Base-by-base conservation (phyloP, 257 asterid genomes). In the Nicotiana undulata region DNA sequence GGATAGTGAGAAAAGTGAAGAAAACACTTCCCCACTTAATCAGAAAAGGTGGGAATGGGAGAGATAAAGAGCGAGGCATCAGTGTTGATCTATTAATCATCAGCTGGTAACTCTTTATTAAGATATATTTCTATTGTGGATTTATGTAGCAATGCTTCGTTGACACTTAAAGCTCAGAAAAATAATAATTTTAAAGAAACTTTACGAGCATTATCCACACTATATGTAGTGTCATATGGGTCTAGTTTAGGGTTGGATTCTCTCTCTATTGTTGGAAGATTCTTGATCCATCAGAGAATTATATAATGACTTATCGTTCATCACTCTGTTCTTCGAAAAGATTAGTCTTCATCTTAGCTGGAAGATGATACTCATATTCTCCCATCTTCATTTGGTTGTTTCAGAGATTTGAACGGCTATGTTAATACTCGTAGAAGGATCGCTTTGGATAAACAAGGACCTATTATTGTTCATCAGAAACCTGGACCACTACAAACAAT, bases 401-500 rank as follows among this genome's bases (percentile, higher is more conserved):
- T 67, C 80, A 93, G 99, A 89, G 93, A 76, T 85, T 86, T 89
- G 88, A 88, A 88, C 82, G 94, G 85, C 81, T 83, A 89, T 52
- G 87, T 88, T 51, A 87, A 76, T 81, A 80, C 85, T 85, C 89
- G 84, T 79, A 86, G 89, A 84, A 83, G 89, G 84, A 44, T 64
- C 60, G 31, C 85, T 75, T 82, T 82, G 82, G 90, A 86, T 77
- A 87, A 85, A 81, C 91, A 85, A 84, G 97, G 93, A 77, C 91
- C 91, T 60, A 85, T 88, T 37, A 83, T 88, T 84, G 91, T 90
- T 85, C 91, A 85, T 85, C 97, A 89, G 86, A 92, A 91, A 85
- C 91, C 92, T 31, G 98, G 98, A 60, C 97, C 97, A 17, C 89
- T 95, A 63, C 99, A 93, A 82, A 89, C 96, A 52, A 87, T 91